phyloP scores from a whole-genome alignment of 805 yeast genomes.

The Metschnikowia similis region DNA sequence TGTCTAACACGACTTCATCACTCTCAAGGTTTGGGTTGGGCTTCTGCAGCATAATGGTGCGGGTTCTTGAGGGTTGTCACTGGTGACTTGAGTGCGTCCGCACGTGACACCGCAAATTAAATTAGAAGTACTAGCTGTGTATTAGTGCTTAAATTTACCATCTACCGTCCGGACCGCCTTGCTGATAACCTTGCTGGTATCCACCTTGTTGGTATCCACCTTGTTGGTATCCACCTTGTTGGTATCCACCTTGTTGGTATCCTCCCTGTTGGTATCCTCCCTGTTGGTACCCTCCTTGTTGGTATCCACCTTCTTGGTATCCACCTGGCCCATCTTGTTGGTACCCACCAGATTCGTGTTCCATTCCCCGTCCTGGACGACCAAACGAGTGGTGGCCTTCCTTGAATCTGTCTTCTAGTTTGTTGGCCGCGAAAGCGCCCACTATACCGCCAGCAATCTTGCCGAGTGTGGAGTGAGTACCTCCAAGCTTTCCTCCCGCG shows the following conservation, averaged over 20 bases:
- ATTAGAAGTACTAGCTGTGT: neutral
- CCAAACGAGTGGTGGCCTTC: conserved; percentile 21
- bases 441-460: conserved; percentile 50
- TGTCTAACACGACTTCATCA: conserved; percentile 31
- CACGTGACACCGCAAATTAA: neutral
- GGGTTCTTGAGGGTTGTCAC: neutral
- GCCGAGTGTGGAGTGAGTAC: conserved; percentile 38
- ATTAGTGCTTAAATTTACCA: conserved; percentile 2
- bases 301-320: conserved; percentile 6
- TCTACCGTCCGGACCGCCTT: conserved; percentile 4
- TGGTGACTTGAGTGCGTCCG: neutral
- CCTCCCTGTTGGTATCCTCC: conserved; percentile 10
- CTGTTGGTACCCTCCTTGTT: conserved; percentile 10
- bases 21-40: conserved; percentile 6
- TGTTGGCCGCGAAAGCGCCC: conserved; percentile 54
- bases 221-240: conserved; percentile 6
- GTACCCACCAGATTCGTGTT: conserved; percentile 9
- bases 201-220: conserved; percentile 11
- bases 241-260: conserved; percentile 7
- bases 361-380: conserved; percentile 3
- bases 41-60: neutral
- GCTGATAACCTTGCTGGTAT: neutral
- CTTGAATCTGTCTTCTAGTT: conserved; percentile 36
- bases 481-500: conserved; percentile 25
- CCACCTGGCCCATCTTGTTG: conserved; percentile 10